Evolutionary conservation across 2,329 filamentous ascomycete species (phyloP).

Genomic region (Fusarium sp.): DNA sequence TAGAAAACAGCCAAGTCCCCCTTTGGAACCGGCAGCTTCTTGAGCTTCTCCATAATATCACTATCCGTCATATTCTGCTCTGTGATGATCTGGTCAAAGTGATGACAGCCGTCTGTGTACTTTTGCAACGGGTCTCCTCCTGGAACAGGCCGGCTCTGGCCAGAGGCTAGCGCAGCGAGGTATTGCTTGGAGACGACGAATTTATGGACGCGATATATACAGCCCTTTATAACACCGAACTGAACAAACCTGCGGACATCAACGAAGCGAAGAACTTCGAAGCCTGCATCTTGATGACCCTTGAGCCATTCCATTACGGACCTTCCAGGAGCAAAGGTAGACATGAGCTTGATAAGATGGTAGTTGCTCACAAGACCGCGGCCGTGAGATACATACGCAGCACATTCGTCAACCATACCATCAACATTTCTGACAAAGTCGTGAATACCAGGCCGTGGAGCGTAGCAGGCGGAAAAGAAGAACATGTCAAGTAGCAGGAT

Average conservation of each 20-base stretch:
- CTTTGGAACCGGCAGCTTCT: conserved; percentile 61
- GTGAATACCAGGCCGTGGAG: conserved; percentile 78
- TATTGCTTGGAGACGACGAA: conserved; percentile 79
- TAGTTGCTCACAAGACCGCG: conserved; percentile 62
- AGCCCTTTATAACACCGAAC: conserved; percentile 95
- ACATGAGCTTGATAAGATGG: conserved; percentile 83
- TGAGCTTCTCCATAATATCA: conserved; percentile 74
- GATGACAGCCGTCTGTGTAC: conserved; percentile 78
- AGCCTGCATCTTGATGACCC: conserved; percentile 71
- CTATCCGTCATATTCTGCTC: conserved; percentile 75
- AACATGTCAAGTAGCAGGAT: conserved; percentile 93
- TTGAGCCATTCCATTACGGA: conserved; percentile 89
- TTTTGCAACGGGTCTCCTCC: conserved; percentile 65
- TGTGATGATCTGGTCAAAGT: conserved; percentile 84
- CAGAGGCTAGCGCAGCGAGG: conserved; percentile 64
- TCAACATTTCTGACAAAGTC: conserved; percentile 79
- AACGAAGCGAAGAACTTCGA: conserved; percentile 75
- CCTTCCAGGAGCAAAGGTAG: conserved; percentile 81
- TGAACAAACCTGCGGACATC: conserved; percentile 93
- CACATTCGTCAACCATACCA: conserved; percentile 85
- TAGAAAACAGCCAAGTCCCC: conserved; percentile 66
- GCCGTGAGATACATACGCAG: conserved; percentile 75
- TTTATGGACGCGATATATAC: conserved; percentile 91
- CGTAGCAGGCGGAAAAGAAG: conserved; percentile 92
- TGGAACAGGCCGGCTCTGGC: conserved; percentile 54